A percentile compares a stretch with the other conserved stretches of the same genome.
phyloP scores from a whole-genome alignment of 441 rosid genomes.

The Aleurites moluccanus region DNA sequence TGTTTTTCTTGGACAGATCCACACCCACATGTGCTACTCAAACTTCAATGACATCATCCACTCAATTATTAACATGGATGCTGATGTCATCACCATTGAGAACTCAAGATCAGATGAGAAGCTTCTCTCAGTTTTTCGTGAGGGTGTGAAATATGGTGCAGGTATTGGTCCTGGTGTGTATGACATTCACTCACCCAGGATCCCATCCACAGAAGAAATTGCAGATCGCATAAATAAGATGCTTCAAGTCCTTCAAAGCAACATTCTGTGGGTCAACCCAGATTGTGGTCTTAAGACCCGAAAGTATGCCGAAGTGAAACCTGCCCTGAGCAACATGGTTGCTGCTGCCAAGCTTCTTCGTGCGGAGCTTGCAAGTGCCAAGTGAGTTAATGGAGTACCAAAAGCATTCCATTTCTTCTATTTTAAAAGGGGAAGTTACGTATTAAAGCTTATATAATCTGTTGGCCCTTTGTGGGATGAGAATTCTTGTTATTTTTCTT shows the following conservation, averaged over 20 bases:
- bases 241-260: slow-evolving; percentile 88
- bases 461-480: slow-evolving; percentile 18
- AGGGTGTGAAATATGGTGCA: slow-evolving; percentile 96
- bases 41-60: slow-evolving; percentile 96
- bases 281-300: slow-evolving; percentile 98
- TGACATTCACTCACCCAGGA: slow-evolving; percentile 95
- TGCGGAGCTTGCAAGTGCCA: slow-evolving; percentile 58
- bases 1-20: slow-evolving; percentile 52
- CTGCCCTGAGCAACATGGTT: slow-evolving; percentile 88
- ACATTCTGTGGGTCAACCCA: slow-evolving; percentile 97
- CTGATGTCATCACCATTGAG: slow-evolving; percentile 97
- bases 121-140: slow-evolving; percentile 96
- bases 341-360: slow-evolving; percentile 91
- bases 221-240: slow-evolving; percentile 89
- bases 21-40: slow-evolving; percentile 99
- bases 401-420: not conserved
- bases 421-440: slow-evolving; percentile 3
- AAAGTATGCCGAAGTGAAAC: slow-evolving; percentile 85
- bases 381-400: slow-evolving; percentile 31
- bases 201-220: slow-evolving; percentile 83
- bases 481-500: slow-evolving; percentile 1
- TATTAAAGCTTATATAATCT: slow-evolving; percentile 18
- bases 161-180: slow-evolving; percentile 99
- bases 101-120: slow-evolving; percentile 96
- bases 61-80: slow-evolving; percentile 95